Base-by-base conservation (phyloP, 1,284 basidiomycete genomes). In the Ganoderma meredithae region DNA sequence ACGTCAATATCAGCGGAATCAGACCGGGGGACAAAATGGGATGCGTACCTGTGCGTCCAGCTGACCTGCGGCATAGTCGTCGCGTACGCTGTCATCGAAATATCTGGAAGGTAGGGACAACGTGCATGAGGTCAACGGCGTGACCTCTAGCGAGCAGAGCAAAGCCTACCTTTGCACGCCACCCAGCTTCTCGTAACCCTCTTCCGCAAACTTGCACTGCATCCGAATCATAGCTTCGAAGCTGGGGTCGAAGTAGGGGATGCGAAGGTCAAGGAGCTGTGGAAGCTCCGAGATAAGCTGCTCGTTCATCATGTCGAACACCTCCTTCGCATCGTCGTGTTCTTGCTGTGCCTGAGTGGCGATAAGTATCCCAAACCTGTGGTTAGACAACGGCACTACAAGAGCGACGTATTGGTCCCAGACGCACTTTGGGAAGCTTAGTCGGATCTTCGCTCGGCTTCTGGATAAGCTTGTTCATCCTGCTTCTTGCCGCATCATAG, bases 211-310 rank as follows among this genome's bases (percentile, higher is more conserved):
- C 76, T 96, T 96, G 77, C 95, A 90, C 80, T 99, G 97, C 88
- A 98, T 95, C 53, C 98, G 89, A 75, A 98, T 95, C 97, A 99
- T 99, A 41, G 97, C 95, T 81, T 99, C 98, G 79, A 99, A 99
- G 73, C 94, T 96, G 1, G 98, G 98, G 80, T 99, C 97, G 71
- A 99, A 95, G 84, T 96, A 99, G 8, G 98, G 97, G 53, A 99
- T 93, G 44, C 98, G 93, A 31, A 99, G 88, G 76, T 99, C 96
- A 60, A 99, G 88, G 36, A 99, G 83, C 75, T 97, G 90, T 0
- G 98, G 98, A 8, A 99, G 85, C 76, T 99, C 98, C 36, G 86
- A 80, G 74, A 97, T 93, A 72, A 99, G 89, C 76, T 98, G 96
- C 40, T 95, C 90, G 79, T 99, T 98, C 71, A 99, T 86, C 74